Percentiles rank a stretch among this genome's conserved stretches.
Conservation (phyloP, 2,329 filamentous ascomycete genomes). For the Colletotrichum costaricense region DNA sequence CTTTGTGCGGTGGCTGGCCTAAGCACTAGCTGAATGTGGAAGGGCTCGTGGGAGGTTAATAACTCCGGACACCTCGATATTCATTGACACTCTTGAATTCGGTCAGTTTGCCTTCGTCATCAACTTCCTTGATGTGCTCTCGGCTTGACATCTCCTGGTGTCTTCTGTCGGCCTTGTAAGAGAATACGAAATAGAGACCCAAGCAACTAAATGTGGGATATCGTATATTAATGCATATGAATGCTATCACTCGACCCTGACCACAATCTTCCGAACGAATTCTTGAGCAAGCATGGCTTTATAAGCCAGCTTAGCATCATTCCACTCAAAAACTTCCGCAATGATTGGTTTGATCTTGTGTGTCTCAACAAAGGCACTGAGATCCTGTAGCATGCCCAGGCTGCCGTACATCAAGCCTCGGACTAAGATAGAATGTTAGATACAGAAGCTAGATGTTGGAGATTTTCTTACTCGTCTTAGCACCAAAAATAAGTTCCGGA, state of each 20-base stretch:
- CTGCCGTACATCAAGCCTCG: neutral
- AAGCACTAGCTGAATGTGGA: neutral
- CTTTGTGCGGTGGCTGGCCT: neutral
- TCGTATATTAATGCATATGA: too few relatives aligned
- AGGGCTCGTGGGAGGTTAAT: neutral
- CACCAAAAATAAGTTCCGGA: neutral
- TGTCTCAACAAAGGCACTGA: neutral
- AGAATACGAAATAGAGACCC: too few relatives aligned
- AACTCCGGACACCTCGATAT: neutral
- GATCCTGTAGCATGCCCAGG: neutral
- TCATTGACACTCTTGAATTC: neutral
- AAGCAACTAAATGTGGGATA: too few relatives aligned
- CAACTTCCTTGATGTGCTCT: too few relatives aligned
- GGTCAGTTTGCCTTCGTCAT: rapidly evolving
- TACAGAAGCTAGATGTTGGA: neutral
- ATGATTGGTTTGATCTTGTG: neutral
- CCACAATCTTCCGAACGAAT: neutral
- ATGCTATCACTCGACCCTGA: neutral
- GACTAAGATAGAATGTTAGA: neutral
- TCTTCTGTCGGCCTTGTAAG: too few relatives aligned
- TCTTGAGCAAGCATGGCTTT: neutral
- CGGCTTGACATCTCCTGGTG: rapidly evolving
- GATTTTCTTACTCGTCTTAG: neutral
- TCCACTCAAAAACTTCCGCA: neutral
- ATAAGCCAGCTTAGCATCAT: neutral